Evolutionary conservation across 257 asterid genomes (phyloP).

Genomic region (Solanum sparsipilum): DNA sequence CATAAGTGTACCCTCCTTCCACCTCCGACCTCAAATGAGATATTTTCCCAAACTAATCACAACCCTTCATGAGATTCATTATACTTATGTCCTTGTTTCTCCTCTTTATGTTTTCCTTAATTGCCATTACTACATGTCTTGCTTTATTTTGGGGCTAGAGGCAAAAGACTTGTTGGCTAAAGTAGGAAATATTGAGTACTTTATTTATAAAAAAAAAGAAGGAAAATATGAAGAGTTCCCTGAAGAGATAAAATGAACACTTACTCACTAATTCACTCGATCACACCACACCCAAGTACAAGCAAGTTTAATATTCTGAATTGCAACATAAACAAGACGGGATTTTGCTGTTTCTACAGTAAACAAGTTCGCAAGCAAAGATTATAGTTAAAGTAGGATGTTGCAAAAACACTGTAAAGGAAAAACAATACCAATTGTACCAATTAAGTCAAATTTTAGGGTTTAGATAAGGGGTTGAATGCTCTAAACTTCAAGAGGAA

Average conservation of each 20-base stretch:
- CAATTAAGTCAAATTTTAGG: not conserved
- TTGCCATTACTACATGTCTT: not conserved
- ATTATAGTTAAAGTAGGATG: not conserved
- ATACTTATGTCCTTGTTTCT: not conserved
- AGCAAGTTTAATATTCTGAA: not conserved
- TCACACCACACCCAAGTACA: not conserved
- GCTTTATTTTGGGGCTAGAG: not conserved
- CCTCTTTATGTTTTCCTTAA: not conserved
- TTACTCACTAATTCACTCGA: not conserved
- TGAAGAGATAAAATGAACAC: not conserved
- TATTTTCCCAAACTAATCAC: not conserved
- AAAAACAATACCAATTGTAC: not conserved
- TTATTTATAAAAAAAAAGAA: too few relatives aligned
- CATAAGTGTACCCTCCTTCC: not conserved
- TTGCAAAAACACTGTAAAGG: not conserved
- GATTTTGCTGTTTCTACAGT: not conserved
- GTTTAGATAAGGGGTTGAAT: not conserved
- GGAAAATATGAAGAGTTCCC: not conserved
- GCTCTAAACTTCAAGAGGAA: not conserved
- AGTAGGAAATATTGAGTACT: not conserved
- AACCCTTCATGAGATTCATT: not conserved
- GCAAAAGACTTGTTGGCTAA: not conserved
- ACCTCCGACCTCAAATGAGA: not conserved
- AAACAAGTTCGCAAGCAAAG: not conserved
- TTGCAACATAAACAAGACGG: not conserved